A percentile compares a stretch with the other conserved stretches of the same genome.
phyloP scores from a whole-genome alignment of 371 early-diverging fungal species.

The Rhizomucor miehei region DNA sequence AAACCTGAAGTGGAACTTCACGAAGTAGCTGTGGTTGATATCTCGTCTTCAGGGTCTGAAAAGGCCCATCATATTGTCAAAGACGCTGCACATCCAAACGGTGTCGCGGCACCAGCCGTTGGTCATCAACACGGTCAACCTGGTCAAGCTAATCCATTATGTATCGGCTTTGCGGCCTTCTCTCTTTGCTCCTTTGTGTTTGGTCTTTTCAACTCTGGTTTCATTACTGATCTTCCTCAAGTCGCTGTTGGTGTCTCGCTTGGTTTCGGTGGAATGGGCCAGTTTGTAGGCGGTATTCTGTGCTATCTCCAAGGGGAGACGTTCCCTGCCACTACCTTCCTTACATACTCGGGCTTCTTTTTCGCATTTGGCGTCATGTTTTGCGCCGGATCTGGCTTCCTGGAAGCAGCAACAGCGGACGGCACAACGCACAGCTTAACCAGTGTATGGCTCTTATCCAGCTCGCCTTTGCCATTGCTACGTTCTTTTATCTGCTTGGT shows the following conservation, averaged over 20 bases:
- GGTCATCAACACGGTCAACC: too few species aligned
- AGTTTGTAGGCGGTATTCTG: conserved; percentile 32
- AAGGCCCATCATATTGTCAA: too few species aligned
- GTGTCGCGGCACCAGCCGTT: too few species aligned
- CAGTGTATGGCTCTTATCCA: conserved; percentile 30
- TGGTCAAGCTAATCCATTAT: too few species aligned
- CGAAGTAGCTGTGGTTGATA: too few species aligned
- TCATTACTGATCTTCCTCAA: conserved; percentile 27
- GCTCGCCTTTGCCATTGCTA: conserved; percentile 29
- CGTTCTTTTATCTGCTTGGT: conserved; percentile 34
- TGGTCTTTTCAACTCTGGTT: conserved; percentile 30
- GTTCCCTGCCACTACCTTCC: conserved; percentile 36
- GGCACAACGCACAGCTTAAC: conserved; percentile 17
- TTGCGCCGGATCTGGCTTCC: conserved; percentile 29
- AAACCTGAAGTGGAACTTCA: too few species aligned
- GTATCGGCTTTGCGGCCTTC: conserved; percentile 7
- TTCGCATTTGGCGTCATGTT: conserved; percentile 40
- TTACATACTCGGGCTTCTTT: conserved; percentile 39
- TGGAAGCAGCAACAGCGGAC: conserved; percentile 13
- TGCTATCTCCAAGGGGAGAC: conserved; percentile 32
- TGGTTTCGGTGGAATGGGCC: conserved; percentile 37
- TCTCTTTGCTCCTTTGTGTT: conserved; percentile 33
- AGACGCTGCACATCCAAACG: too few species aligned
- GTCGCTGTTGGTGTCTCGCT: conserved; percentile 35
- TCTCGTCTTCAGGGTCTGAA: too few species aligned